Evolutionary conservation across 371 early-diverging fungal genomes (phyloP).

Genomic region (Mucor indicus): DNA sequence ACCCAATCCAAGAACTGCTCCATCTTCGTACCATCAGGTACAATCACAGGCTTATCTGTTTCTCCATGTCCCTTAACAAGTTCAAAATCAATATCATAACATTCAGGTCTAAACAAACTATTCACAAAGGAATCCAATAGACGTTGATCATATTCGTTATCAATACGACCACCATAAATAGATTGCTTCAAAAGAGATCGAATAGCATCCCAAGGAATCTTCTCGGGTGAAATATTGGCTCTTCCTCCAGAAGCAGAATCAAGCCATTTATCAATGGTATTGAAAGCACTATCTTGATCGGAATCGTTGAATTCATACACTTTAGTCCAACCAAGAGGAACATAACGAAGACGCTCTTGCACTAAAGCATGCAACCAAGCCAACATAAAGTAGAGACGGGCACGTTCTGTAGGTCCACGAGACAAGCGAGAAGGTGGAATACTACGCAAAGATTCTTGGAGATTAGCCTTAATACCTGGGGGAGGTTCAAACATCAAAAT

Average conservation of each 20-base stretch:
- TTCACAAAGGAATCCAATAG: conserved; percentile 89
- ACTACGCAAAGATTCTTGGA: conserved; percentile 78
- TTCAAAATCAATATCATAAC: conserved; percentile 80
- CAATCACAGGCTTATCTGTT: conserved; percentile 47
- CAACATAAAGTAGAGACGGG: conserved; percentile 90
- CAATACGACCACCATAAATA: conserved; percentile 97
- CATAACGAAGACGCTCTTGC: conserved; percentile 93
- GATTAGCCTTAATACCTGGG: conserved; percentile 93
- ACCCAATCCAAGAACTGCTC: conserved; percentile 92
- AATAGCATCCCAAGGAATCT: conserved; percentile 96
- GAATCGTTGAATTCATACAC: conserved; percentile 97
- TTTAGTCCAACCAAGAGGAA: conserved; percentile 97
- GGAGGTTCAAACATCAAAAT: conserved; percentile 95
- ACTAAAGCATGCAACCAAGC: conserved; percentile 97
- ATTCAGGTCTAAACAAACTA: conserved; percentile 74
- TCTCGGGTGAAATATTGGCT: conserved; percentile 88
- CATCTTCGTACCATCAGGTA: conserved; percentile 89
- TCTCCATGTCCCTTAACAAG: conserved; percentile 64
- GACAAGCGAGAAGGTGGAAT: conserved; percentile 58
- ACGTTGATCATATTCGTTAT: conserved; percentile 88
- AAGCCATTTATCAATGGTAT: conserved; percentile 90
- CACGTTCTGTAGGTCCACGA: conserved; percentile 84
- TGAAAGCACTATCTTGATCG: conserved; percentile 89
- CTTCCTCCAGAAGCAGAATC: conserved; percentile 78
- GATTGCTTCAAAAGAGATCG: conserved; percentile 81